These are phyloP conservation scores for Penicillium bialowiezense DNA, from an alignment of 495 filamentous ascomycete genomes.

Conservation along the genomic window DNA sequence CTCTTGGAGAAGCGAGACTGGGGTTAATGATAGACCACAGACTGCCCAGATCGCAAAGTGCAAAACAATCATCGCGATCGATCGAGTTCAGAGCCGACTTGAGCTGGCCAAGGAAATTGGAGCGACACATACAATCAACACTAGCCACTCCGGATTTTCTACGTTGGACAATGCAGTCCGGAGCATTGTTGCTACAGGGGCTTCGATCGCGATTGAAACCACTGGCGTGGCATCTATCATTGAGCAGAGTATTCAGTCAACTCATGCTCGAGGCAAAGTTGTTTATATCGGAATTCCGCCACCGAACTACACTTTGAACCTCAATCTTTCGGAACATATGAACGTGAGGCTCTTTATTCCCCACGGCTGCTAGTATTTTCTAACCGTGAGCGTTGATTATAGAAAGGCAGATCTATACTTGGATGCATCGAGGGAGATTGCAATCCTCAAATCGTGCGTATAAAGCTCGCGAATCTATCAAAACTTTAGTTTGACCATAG, in stretches of 20 bases:
- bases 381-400: neutral
- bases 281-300: constrained; percentile 37
- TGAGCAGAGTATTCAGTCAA: constrained; percentile 25
- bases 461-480: neutral
- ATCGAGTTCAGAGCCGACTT: constrained; percentile 29
- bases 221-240: constrained; percentile 33
- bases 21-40: neutral
- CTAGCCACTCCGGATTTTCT: constrained; percentile 7
- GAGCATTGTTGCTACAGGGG: constrained; percentile 17
- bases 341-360: constrained; percentile 16
- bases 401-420: constrained; percentile 18
- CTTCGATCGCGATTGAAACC: constrained; percentile 33
- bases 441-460: constrained; percentile 11
- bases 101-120: constrained; percentile 35
- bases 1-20: neutral
- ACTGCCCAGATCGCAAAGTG: constrained; percentile 7
- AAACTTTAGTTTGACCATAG: neutral
- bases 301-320: constrained; percentile 20
- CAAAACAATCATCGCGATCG: constrained; percentile 35
- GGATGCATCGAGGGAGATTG: constrained; percentile 21
- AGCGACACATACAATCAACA: constrained; percentile 36
- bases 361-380: too few species aligned
- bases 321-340: constrained; percentile 11
- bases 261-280: constrained; percentile 27
- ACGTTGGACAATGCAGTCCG: constrained; percentile 20